Evolutionary conservation across 176 grass and related monocot genomes (phyloP), one percentile per base, ranked within the genome.

Genomic region (Neostapfia colusana): DNA sequence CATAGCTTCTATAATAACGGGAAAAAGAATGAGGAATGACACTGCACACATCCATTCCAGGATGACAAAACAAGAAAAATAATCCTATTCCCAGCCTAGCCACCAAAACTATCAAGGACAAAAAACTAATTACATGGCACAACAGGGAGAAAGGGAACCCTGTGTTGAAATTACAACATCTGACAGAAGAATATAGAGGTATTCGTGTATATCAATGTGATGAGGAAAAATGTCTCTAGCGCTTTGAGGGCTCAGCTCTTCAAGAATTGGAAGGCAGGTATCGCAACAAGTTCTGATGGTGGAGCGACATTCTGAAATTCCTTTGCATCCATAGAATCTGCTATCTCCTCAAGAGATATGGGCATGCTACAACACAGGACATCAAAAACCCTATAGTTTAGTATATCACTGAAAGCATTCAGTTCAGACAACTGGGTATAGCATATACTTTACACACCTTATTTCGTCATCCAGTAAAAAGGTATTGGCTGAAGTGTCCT

Each of bases 381-480:
- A 65, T 37, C 3, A 45, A 82, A 69, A 35, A 59, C 13, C 11
- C 61, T 17, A 67, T 35, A 24, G 17, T 53, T 71, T 74, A 84
- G 54, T 67, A 61, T 34, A 69, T 87, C 44, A 11, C 56, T 39
- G 1, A 3, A 70, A 72, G 38, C 36, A 34, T 31, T 2, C 6
- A 46, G 26, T n/a, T n/a, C n/a, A n/a, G 39, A 24, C n/a, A 59
- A 11, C 25, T 12, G 50, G 50, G 14, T 17, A 31, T 40, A 61
- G 11, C 61, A 70, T 58, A 63, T 21, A 16, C 63, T 36, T 24
- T 55, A 16, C 28, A 13, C 48, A 97, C 93, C 86, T 89, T 53
- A 78, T 67, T 81, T 97, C 88, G 44, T 97, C 93, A 74, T 97
- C 90, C 74, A 97, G 74, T 85, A 97, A 81, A 75, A 91, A 97